Base-by-base conservation (phyloP, 345 rosid species). In the Melaleuca quinquenervia region DNA sequence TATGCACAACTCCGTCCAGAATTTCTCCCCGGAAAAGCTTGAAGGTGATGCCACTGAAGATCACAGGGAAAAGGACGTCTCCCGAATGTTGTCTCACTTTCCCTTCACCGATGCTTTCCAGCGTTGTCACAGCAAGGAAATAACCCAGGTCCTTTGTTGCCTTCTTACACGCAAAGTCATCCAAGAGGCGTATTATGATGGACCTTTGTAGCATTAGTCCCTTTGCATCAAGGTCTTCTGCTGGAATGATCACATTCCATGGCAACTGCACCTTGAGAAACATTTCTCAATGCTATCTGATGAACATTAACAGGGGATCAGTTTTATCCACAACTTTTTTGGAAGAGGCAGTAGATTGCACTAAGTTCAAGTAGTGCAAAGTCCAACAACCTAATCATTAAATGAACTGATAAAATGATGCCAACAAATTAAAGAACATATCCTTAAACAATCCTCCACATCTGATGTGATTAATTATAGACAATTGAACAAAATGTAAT, bases 21-120 rank as follows among this genome's bases (percentile, higher is more conserved):
- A 96, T 88, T 93, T 97, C 98, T 58, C 98, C 99, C 83, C 90
- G 87, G 88, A 93, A 94, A 83, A 95, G 89, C 92, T 96, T 97
- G 95, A 95, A 95, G 82, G 98, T 94, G 22, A 97, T 84, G 15
- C 91, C 96, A 45, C 90, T 92, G 92, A 96, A 93, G 50, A 88
- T 89, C 41, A 96, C 95, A 3, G 98, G 96, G 88, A 96, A 96
- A 44, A 97, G 88, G 48, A 96, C 95, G 49, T 97, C 99, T 29
- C 99, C 98, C 0, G 92, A 82, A 84, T 90, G 84, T 89, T 92
- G 93, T 85, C 97, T 90, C 76, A 97, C 94, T 87, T 89, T 94
- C 26, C 98, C 98, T 52, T 96, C 98, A 8, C 98, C 96, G 1
- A 94, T 90, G 82, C 87, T 92, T 82, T 94, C 94, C 78, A 93